Percentiles rank a stretch among this genome's conserved stretches.
phyloP scores from a whole-genome alignment of 805 yeast genomes.

The Tetrapisispora arboricola region DNA sequence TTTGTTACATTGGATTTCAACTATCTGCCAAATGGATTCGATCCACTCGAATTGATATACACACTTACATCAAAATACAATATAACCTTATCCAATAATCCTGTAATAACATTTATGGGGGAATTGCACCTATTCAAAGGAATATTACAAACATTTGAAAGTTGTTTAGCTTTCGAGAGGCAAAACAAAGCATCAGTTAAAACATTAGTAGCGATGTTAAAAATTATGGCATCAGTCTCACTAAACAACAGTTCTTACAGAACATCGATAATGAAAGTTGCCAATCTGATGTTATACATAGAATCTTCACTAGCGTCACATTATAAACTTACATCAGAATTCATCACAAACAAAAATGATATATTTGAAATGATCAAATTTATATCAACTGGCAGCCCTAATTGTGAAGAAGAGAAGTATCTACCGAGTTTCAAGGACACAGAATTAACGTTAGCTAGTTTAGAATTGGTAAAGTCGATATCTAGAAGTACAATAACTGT shows the following conservation, averaged over 20 bases:
- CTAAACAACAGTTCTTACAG: constrained; percentile 23
- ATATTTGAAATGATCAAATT: constrained; percentile 2
- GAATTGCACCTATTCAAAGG: constrained; percentile 19
- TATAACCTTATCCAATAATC: constrained; percentile 18
- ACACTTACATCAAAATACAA: constrained; percentile 17
- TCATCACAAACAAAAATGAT: constrained; percentile 11
- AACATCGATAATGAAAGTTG: constrained; percentile 15
- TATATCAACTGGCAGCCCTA: neutral
- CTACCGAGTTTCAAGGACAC: constrained; percentile 21
- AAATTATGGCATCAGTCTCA: constrained; percentile 20
- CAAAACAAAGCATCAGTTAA: constrained; percentile 12
- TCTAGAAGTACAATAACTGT: constrained; percentile 26
- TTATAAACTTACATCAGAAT: constrained; percentile 12
- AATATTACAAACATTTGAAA: constrained; percentile 16
- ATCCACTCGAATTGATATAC: constrained; percentile 20
- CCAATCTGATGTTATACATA: constrained; percentile 13
- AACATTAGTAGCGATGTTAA: constrained; percentile 18
- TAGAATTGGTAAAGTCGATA: constrained; percentile 24
- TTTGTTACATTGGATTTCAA: constrained; percentile 17
- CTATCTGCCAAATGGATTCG: constrained; percentile 26
- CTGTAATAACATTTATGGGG: constrained; percentile 16
- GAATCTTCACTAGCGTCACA: constrained; percentile 19
- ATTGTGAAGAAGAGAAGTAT: neutral
- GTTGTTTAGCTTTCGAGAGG: constrained; percentile 12
- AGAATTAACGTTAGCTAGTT: constrained; percentile 20